Evolutionary conservation across 352 stramenopile species (phyloP).

Genomic region (Phytophthora macrochlamydospora): DNA sequence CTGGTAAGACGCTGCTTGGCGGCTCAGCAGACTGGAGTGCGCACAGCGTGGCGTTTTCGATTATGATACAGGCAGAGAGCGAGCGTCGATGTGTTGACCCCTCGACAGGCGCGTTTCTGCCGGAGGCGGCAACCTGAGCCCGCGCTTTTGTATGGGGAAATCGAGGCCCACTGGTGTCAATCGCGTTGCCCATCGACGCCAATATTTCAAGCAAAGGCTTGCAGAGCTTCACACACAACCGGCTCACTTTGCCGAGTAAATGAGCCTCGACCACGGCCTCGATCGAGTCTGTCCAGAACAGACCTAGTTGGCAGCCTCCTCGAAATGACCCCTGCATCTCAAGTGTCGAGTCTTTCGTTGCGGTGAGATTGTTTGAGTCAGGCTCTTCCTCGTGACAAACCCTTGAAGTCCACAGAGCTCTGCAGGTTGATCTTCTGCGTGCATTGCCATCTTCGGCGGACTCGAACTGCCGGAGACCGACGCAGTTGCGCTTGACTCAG

Average conservation of each 20-base stretch:
- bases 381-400: neutral
- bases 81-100: conserved; percentile 19
- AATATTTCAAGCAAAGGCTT: neutral
- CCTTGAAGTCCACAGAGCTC: conserved; percentile 23
- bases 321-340: conserved; percentile 7
- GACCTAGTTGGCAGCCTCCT: neutral
- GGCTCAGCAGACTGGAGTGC: neutral
- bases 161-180: conserved; percentile 26
- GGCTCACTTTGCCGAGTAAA: too few species aligned
- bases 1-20: too few species aligned
- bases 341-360: conserved; percentile 4
- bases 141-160: conserved; percentile 11
- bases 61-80: conserved; percentile 30
- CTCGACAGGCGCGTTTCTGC: conserved; percentile 12
- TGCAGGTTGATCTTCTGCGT: conserved; percentile 12
- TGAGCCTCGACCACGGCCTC: too few species aligned
- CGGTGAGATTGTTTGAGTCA: conserved; percentile 17
- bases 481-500: neutral
- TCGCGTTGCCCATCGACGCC: conserved; percentile 18
- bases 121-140: conserved; percentile 23
- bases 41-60: conserved; percentile 36
- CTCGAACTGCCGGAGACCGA: neutral
- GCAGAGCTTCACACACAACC: neutral
- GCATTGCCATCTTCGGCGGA: conserved; percentile 2
- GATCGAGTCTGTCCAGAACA: neutral